phyloP scores from a whole-genome alignment of 805 yeast species.

The Saccharomycopsis malanga region DNA sequence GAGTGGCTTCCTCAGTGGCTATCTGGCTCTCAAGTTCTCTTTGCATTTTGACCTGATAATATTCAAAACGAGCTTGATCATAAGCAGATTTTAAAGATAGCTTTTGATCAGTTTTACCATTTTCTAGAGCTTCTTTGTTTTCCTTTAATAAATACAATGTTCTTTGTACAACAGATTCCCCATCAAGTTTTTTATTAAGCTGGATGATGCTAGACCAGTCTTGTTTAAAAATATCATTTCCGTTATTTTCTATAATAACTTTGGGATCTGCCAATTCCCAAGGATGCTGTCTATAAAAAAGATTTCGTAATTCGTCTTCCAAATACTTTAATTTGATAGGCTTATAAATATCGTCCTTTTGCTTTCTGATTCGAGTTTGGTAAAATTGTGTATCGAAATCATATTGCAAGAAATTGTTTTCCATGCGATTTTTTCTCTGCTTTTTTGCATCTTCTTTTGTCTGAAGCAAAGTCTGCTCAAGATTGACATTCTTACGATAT shows the following conservation, averaged over 20 bases:
- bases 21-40: conserved; percentile 70
- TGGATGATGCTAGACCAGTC: conserved; percentile 84
- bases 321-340: conserved; percentile 50
- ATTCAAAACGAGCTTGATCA: conserved; percentile 81
- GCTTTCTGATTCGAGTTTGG: conserved; percentile 41
- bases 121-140: conserved; percentile 21
- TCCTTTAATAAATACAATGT: conserved; percentile 47
- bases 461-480: conserved; percentile 24
- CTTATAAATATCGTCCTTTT: conserved; percentile 37
- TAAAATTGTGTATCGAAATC: conserved; percentile 24
- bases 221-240: conserved; percentile 41
- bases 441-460: conserved; percentile 25
- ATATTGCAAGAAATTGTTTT: conserved; percentile 4
- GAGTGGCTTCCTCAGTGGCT: conserved; percentile 71
- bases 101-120: conserved; percentile 22
- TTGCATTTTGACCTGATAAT: conserved; percentile 76
- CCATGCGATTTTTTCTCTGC: conserved; percentile 20
- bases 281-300: conserved; percentile 90
- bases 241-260: conserved; percentile 67
- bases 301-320: conserved; percentile 76
- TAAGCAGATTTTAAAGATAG: conserved; percentile 57
- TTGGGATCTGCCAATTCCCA: conserved; percentile 96
- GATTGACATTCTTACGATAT: conserved; percentile 2
- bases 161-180: conserved; percentile 81
- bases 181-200: conserved; percentile 67